phyloP scores from a whole-genome alignment of 1,139 yeast genomes.

The Torulaspora globosa region DNA sequence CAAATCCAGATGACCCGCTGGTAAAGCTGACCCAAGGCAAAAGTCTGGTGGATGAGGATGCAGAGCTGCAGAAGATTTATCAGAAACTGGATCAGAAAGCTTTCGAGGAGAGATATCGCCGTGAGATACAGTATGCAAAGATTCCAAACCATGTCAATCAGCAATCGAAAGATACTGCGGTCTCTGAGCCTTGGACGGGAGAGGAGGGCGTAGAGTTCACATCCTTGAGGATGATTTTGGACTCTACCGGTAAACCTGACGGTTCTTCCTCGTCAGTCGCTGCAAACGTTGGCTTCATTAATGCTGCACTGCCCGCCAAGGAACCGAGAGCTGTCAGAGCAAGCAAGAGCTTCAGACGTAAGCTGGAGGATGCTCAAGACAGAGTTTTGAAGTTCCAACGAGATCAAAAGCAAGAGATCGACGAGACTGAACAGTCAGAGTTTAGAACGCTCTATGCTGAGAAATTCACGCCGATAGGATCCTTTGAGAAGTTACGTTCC shows the following conservation, averaged over 20 bases:
- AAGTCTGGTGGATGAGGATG: conserved; percentile 24
- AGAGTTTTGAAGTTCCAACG: conserved; percentile 60
- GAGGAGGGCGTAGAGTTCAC: conserved; percentile 50
- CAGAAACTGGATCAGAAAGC: conserved; percentile 32
- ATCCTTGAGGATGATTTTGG: conserved; percentile 60
- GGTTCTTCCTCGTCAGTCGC: neutral
- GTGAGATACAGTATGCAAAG: conserved; percentile 40
- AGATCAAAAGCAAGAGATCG: conserved; percentile 38
- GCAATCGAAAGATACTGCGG: conserved; percentile 53
- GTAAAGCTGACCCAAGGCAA: conserved; percentile 7
- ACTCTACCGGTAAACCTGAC: conserved; percentile 34
- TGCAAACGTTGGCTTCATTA: conserved; percentile 2
- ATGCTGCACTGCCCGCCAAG: conserved; percentile 18
- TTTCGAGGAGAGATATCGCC: conserved; percentile 40
- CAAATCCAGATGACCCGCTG: conserved; percentile 18
- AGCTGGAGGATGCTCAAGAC: conserved; percentile 60
- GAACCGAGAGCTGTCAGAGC: conserved; percentile 43
- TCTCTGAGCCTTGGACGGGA: conserved; percentile 66
- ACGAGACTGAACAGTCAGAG: conserved; percentile 44
- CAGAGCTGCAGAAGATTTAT: conserved; percentile 25
- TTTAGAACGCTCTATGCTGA: conserved; percentile 64
- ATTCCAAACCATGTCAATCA: conserved; percentile 47
- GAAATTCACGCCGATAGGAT: conserved; percentile 49
- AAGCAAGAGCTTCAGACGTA: conserved; percentile 34
- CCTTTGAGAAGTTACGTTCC: conserved; percentile 48